Percentiles rank a stretch among this genome's conserved stretches.
phyloP scores from a whole-genome alignment of 495 filamentous ascomycete genomes.

The Alectoria sarmentosa region DNA sequence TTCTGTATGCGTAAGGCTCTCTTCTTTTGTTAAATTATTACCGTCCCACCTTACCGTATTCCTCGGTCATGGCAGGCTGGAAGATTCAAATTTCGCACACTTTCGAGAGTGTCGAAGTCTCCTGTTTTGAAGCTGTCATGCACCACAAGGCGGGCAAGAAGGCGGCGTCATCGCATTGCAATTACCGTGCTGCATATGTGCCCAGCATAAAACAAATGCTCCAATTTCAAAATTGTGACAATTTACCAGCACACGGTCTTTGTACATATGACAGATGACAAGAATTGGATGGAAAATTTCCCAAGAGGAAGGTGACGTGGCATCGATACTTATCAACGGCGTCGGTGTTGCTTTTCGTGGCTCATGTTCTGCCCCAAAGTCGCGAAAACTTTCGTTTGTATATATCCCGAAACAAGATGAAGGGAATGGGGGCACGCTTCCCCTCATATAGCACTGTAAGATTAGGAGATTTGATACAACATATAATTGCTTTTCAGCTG shows the following conservation, averaged over 20 bases:
- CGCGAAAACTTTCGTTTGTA: neutral
- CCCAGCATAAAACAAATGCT: neutral
- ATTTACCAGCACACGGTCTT: neutral
- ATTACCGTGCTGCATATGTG: too few species aligned
- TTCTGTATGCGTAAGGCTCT: neutral
- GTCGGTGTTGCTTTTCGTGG: neutral
- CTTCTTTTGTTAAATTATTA: neutral
- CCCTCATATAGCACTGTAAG: neutral
- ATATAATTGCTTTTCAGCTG: neutral
- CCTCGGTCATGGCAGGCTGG: neutral
- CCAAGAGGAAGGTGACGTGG: neutral
- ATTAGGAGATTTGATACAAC: neutral
- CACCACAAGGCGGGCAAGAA: neutral
- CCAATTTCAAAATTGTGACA: neutral
- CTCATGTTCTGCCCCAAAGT: neutral
- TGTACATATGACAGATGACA: neutral
- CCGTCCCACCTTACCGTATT: neutral
- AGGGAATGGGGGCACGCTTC: too few species aligned
- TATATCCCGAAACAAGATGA: neutral
- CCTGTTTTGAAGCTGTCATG: neutral
- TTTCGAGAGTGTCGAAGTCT: neutral
- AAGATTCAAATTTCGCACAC: neutral
- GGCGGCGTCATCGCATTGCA: neutral
- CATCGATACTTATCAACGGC: neutral
- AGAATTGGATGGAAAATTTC: neutral